Percentiles rank a stretch among this genome's conserved stretches.
Conservation (phyloP, 1,139 yeast species). For the Lodderomyces parapsilosis region DNA sequence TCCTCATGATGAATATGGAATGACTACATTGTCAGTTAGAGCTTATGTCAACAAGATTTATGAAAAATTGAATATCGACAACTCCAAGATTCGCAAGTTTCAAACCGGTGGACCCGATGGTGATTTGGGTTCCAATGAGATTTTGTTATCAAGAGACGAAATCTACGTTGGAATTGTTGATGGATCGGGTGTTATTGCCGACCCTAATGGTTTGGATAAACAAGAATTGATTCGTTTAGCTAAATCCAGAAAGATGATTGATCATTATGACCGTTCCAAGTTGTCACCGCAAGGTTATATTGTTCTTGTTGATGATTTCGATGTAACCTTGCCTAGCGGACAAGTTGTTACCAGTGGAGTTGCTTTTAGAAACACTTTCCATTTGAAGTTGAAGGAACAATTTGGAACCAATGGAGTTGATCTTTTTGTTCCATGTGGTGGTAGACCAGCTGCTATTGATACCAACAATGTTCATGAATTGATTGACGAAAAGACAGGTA, state of each 20-base stretch:
- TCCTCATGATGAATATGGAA: conserved; percentile 97
- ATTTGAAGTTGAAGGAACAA: conserved; percentile 65
- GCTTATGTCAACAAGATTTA: conserved; percentile 89
- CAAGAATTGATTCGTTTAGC: conserved; percentile 79
- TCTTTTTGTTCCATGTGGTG: conserved; percentile 96
- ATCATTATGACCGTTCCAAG: conserved; percentile 62
- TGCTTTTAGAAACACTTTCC: conserved; percentile 90
- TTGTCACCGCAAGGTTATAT: conserved; percentile 76
- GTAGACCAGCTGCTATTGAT: conserved; percentile 96
- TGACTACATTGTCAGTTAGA: conserved; percentile 94
- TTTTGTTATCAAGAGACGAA: conserved; percentile 78
- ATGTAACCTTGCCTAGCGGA: conserved; percentile 77
- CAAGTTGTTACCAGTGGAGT: conserved; percentile 76
- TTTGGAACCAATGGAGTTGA: conserved; percentile 64
- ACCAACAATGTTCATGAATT: conserved; percentile 75
- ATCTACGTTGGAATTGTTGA: conserved; percentile 86
- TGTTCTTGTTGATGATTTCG: conserved; percentile 83
- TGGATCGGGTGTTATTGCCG: conserved; percentile 94
- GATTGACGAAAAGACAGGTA: conserved; percentile 75
- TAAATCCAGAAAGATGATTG: conserved; percentile 70
- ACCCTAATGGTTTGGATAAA: conserved; percentile 86
- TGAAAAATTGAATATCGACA: conserved; percentile 66
- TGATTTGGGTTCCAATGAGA: conserved; percentile 95
- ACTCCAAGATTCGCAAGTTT: conserved; percentile 63
- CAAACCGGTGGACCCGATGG: conserved; percentile 99